phyloP scores from a whole-genome alignment of 257 asterid genomes.

The Verbena officinalis region DNA sequence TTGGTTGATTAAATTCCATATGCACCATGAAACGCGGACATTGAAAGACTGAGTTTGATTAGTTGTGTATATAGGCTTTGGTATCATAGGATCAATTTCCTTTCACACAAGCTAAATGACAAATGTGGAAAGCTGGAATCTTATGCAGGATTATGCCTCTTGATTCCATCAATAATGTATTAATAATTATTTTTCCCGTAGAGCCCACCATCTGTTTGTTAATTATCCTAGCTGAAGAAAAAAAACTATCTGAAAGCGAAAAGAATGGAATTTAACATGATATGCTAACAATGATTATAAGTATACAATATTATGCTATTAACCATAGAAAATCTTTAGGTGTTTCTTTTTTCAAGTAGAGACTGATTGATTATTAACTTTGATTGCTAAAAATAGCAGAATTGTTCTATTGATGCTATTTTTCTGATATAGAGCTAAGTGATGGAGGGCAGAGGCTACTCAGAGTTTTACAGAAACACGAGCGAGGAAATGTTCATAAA shows the following conservation, averaged over 20 bases:
- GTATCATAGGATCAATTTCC: not conserved
- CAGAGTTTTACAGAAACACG: conserved; percentile 67
- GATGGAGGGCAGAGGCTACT: conserved; percentile 76
- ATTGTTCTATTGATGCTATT: not conserved
- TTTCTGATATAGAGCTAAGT: conserved; percentile 22
- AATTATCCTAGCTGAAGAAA: not conserved
- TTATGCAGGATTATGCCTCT: conserved; percentile 12
- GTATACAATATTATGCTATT: conserved; percentile 3
- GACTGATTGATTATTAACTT: not conserved
- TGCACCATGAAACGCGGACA: not conserved
- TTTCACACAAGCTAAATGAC: conserved; percentile 20
- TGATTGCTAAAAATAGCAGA: conserved; percentile 1
- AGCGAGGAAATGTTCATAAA: conserved; percentile 81
- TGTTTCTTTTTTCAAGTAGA: not conserved
- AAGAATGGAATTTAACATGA: conserved; percentile 25
- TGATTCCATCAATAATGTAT: not conserved
- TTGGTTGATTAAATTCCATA: conserved; percentile 19
- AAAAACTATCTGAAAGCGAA: conserved; percentile 38
- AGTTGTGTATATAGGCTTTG: not conserved
- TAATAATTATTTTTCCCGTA: not conserved
- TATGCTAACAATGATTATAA: not conserved
- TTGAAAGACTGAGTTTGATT: not conserved
- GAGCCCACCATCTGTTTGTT: conserved; percentile 13
- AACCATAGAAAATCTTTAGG: not conserved
- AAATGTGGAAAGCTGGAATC: conserved; percentile 15